Evolutionary conservation across 768 basidiomycete species (phyloP), one percentile per base, ranked within the genome.

Genomic region (Suillus sp.): DNA sequence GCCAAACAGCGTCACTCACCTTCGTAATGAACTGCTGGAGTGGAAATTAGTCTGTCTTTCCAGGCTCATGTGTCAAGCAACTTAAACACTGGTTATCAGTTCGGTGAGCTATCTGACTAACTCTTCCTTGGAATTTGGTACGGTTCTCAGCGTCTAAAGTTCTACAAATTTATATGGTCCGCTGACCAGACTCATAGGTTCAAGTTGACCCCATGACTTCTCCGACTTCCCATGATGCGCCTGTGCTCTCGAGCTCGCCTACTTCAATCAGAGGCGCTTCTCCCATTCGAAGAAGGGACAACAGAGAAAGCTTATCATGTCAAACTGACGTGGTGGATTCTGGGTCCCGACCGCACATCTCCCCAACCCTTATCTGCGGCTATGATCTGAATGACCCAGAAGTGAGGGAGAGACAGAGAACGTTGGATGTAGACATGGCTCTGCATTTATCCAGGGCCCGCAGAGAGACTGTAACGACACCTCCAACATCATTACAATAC

Each of bases 391-490:
- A 88, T 78, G 89, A 92, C 71, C 86, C 90, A 0, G 85, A 91
- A 60, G 86, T 86, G 22, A 81, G 88, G 61, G 95, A 97, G 74
- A 86, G 95, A 22, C 95, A 98, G 79, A 85, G 91, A 40, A 88
- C 93, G 7, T 92, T 97, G 89, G 96, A 98, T 70, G 92, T 92
- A 0, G 95, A 96, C 70, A 93, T 94, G 91, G 93, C 91, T 60
- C 83, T 92, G 72, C 89, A 91, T 37, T 84, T 91, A 47, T 90
- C 89, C 27, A 81, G 85, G 25, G 91, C 90, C 1, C 84, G 92
- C 25, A 80, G 88, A 64, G 87, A 87, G 58, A 89, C 89, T 0
- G 69, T 86, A 8, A 74, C 78, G 4, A 71, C 70, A 13, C 75
- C 79, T 0, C 10, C 40, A 27, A 72, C 80, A 30, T 67, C 78